These are phyloP conservation scores for Cercospora sesami DNA, from an alignment of 2,329 filamentous ascomycete species.

Conservation along the genomic window DNA sequence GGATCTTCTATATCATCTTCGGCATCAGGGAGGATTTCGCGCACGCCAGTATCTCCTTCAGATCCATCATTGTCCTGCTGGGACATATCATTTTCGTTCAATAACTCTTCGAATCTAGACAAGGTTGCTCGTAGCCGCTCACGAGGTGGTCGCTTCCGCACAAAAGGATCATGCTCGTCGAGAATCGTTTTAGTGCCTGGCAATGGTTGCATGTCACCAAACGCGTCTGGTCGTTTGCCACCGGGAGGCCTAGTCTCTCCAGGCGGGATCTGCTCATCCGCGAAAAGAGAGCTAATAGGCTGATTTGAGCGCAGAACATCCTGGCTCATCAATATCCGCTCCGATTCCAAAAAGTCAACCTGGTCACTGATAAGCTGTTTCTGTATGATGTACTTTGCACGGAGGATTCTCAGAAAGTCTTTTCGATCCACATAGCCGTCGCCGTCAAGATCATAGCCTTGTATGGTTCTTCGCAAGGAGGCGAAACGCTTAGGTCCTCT, in stretches of 20 bases:
- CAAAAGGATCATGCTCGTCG: conserved; percentile 53
- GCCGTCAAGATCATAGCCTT: conserved; percentile 85
- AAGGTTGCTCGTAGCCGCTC: conserved; percentile 26
- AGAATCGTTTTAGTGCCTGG: conserved; percentile 54
- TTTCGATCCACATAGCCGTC: conserved; percentile 83
- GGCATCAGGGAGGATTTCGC: background rate
- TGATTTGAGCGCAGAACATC: conserved; percentile 47
- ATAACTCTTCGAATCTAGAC: conserved; percentile 37
- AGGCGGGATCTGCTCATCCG: conserved; percentile 40
- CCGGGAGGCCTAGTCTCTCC: conserved; percentile 31
- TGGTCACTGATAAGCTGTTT: conserved; percentile 85
- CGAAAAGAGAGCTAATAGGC: conserved; percentile 49
- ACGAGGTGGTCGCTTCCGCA: conserved; percentile 11
- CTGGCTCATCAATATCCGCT: conserved; percentile 58
- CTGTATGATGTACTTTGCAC: conserved; percentile 87
- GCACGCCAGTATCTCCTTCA: background rate
- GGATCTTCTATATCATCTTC: conserved; percentile 20
- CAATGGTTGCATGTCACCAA: conserved; percentile 35
- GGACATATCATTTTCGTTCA: conserved; percentile 4
- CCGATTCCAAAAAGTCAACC: conserved; percentile 71
- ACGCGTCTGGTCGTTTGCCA: conserved; percentile 39
- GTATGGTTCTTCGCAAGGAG: conserved; percentile 72
- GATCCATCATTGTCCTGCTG: background rate
- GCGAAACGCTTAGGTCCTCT: conserved; percentile 61
- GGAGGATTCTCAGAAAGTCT: conserved; percentile 88